These are phyloP conservation scores for Vigna hirtella DNA, from an alignment of 306 rosid species.

Conservation along the genomic window DNA sequence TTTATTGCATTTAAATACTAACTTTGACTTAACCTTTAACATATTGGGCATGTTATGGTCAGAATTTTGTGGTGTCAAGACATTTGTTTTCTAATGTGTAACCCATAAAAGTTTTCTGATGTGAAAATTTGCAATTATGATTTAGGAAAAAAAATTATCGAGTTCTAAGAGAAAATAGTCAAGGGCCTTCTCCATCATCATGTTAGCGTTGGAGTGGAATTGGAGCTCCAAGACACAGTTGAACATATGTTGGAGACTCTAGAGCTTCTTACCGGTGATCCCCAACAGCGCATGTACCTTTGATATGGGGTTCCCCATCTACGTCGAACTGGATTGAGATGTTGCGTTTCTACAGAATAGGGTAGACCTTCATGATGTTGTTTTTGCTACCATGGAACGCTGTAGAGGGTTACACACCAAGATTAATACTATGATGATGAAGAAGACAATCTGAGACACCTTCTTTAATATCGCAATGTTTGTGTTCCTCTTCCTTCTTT, in stretches of 20 bases:
- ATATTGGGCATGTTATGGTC: too few relatives aligned
- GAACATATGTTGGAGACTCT: conserved; percentile 88
- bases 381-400: conserved; percentile 28
- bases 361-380: conserved; percentile 84
- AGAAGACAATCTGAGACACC: neutral
- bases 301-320: conserved; percentile 49
- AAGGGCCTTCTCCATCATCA: conserved; percentile 62
- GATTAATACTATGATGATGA: conserved; percentile 12
- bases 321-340: conserved; percentile 73
- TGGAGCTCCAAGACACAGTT: conserved; percentile 73
- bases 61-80: too few relatives aligned
- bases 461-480: conserved; percentile 44
- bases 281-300: conserved; percentile 58
- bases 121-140: too few relatives aligned
- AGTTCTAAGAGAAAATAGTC: conserved; percentile 78
- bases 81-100: too few relatives aligned
- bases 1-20: too few relatives aligned
- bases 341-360: conserved; percentile 80
- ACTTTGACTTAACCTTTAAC: too few relatives aligned
- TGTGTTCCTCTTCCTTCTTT: neutral
- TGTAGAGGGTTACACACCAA: conserved; percentile 33
- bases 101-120: too few relatives aligned
- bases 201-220: too few relatives aligned
- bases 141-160: too few relatives aligned
- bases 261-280: conserved; percentile 71